These are phyloP conservation scores for Lyophyllum decastes DNA, from an alignment of 768 basidiomycete species.

Conservation along the genomic window DNA sequence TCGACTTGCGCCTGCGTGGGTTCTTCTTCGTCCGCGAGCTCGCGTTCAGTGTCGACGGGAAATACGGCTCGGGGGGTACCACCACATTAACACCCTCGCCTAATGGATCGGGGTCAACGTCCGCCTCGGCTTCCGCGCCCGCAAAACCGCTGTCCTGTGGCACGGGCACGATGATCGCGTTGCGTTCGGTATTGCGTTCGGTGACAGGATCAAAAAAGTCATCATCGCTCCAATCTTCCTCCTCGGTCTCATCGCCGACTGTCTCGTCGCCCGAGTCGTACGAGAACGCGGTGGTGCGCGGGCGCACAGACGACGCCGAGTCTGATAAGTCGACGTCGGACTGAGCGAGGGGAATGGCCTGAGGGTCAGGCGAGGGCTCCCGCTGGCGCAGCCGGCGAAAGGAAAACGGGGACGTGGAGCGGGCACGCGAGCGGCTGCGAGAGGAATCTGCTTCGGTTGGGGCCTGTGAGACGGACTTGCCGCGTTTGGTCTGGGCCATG, in stretches of 20 bases:
- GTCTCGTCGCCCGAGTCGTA: constrained; percentile 69
- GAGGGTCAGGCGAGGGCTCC: constrained; percentile 54
- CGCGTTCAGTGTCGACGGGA: constrained; percentile 68
- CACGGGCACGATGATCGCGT: constrained; percentile 52
- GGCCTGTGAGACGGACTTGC: constrained; percentile 52
- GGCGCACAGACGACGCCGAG: constrained; percentile 53
- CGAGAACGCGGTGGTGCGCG: constrained; percentile 61
- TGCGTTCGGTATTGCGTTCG: constrained; percentile 85
- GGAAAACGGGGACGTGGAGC: constrained; percentile 81
- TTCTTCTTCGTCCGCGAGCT: constrained; percentile 41
- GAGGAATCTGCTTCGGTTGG: constrained; percentile 37
- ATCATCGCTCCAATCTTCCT: constrained; percentile 61
- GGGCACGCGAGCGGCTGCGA: constrained; percentile 59
- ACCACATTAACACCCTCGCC: constrained; percentile 93
- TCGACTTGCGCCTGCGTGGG: constrained; percentile 62
- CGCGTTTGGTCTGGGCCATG: constrained; percentile 43
- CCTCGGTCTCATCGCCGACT: constrained; percentile 53
- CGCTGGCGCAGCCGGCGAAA: constrained; percentile 67
- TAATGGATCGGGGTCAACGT: constrained; percentile 74
- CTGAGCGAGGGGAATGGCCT: constrained; percentile 56
- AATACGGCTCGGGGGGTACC: constrained; percentile 81
- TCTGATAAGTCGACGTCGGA: constrained; percentile 66
- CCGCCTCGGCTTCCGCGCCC: constrained; percentile 53
- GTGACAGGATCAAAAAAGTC: constrained; percentile 78
- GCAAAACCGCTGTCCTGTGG: constrained; percentile 27